Conservation (phyloP, 495 filamentous ascomycete species). For the Bathelium albidoporum region DNA sequence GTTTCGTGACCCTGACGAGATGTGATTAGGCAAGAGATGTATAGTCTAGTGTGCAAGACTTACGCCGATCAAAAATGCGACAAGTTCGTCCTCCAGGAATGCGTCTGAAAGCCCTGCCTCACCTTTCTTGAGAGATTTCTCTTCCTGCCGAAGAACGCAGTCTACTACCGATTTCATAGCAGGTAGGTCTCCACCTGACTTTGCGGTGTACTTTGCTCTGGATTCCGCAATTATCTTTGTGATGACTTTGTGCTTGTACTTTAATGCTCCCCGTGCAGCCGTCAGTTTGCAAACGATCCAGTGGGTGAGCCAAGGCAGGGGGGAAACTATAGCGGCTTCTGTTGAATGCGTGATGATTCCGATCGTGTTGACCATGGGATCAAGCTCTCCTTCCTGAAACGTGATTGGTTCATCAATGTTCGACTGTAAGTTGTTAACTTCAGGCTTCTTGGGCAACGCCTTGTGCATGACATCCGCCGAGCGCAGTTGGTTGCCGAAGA, state of each 20-base stretch:
- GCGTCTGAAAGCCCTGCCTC: neutral
- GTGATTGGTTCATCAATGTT: neutral
- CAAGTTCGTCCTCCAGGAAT: neutral
- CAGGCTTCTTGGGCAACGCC: neutral
- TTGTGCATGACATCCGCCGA: neutral
- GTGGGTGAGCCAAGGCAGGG: neutral
- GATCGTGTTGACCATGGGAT: neutral
- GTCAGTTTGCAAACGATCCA: neutral
- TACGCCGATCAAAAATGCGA: neutral
- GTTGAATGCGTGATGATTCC: neutral
- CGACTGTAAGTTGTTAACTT: neutral
- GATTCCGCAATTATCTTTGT: neutral
- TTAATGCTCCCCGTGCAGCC: neutral
- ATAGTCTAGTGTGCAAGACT: neutral
- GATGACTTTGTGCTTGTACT: neutral
- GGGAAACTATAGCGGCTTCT: neutral
- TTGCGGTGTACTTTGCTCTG: neutral
- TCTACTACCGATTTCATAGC: neutral
- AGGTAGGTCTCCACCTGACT: neutral
- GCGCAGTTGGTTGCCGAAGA: slow-evolving; percentile 2
- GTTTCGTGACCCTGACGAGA: slow-evolving; percentile 9
- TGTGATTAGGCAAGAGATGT: neutral
- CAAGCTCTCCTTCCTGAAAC: neutral
- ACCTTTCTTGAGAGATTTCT: neutral
- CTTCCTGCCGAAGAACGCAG: neutral